A percentile compares a stretch with the other conserved stretches of the same genome.
Conservation (phyloP, 306 rosid species). For the Acacia confusa region DNA sequence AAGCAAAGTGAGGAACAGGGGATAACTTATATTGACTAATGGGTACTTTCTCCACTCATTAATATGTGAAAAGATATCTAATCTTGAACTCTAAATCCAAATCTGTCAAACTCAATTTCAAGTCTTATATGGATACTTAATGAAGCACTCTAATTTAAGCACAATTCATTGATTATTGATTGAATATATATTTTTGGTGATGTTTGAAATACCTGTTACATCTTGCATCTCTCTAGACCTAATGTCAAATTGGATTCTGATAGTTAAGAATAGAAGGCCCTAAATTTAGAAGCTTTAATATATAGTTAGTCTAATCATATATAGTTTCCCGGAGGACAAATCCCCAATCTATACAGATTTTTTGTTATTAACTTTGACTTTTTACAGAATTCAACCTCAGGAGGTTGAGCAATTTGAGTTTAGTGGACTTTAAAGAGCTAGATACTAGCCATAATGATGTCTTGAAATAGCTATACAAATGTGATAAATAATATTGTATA, state of each 20-base stretch:
- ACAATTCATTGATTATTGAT: not conserved
- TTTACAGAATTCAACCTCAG: not conserved
- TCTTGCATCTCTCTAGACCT: not conserved
- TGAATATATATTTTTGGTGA: not conserved
- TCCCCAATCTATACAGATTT: not conserved
- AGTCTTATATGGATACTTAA: not conserved
- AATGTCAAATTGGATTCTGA: not conserved
- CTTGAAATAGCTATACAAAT: not conserved
- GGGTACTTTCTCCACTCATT: not conserved
- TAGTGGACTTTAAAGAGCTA: not conserved
- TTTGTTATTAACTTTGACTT: not conserved
- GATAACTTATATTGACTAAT: not conserved
- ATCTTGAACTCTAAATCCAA: not conserved
- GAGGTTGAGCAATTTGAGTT: not conserved
- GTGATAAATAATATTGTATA: not conserved
- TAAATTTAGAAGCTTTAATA: not conserved
- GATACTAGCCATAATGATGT: not conserved
- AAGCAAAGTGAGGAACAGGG: not conserved
- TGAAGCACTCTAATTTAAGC: not conserved
- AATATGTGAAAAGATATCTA: not conserved
- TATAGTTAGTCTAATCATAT: not conserved
- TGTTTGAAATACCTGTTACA: not conserved
- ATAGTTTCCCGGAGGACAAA: not conserved
- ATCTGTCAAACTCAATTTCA: not conserved
- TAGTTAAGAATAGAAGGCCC: not conserved